These are phyloP conservation scores for Cyclostephanos invisitatus DNA, from an alignment of 108 stramenopile species.

Conservation along the genomic window DNA sequence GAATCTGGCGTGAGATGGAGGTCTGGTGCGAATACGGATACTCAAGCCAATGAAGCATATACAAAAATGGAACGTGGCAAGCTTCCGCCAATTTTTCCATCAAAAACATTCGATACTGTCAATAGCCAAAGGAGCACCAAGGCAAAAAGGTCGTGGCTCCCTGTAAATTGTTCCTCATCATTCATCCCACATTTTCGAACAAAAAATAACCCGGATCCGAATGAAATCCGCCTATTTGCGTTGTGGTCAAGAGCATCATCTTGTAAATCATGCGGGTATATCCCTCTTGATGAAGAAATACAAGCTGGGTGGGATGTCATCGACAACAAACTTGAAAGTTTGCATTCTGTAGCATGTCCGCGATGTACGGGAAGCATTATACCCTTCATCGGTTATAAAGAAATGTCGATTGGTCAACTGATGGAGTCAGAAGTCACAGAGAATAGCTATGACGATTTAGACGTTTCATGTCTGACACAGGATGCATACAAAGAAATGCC, in stretches of 20 bases:
- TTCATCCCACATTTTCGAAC: constrained; percentile 41
- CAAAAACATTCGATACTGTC: constrained; percentile 46
- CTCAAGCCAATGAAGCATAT: constrained; percentile 6
- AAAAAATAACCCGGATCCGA: constrained; percentile 2
- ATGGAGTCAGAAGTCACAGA: constrained; percentile 8
- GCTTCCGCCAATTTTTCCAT: constrained; percentile 20
- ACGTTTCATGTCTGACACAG: constrained; percentile 4
- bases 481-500: constrained; percentile 53
- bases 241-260: constrained; percentile 75
- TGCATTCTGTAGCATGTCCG: constrained; percentile 61
- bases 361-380: constrained; percentile 60
- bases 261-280: constrained; percentile 72
- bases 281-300: constrained; percentile 87
- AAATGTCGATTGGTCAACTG: constrained; percentile 41
- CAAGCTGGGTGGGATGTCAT: constrained; percentile 81
- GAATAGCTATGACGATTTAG: not conserved
- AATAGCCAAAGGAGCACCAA: constrained; percentile 27
- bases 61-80: constrained; percentile 11
- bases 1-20: constrained; percentile 75
- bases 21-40: constrained; percentile 14
- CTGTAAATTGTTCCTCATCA: constrained; percentile 72
- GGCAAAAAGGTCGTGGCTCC: constrained; percentile 60
- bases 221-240: constrained; percentile 54
- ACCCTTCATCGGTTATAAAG: constrained; percentile 68
- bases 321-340: constrained; percentile 45